Base-by-base conservation (phyloP, 2,329 filamentous ascomycete species). In the Fusarium temperatum region DNA sequence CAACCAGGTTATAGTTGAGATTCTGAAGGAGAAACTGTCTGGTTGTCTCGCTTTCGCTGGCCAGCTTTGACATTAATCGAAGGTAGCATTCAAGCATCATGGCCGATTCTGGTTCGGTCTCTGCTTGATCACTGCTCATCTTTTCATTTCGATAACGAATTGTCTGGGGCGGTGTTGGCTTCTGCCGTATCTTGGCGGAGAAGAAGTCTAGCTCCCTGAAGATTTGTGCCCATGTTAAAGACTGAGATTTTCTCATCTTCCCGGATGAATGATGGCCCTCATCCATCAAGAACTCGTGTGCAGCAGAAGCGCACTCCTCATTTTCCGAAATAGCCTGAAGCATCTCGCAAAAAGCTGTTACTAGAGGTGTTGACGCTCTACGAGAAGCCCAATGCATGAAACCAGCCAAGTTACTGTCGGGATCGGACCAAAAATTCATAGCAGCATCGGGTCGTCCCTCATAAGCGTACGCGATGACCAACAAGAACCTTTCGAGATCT, bases 341-440 rank as follows among this genome's bases (percentile, higher is more conserved):
- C 91, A 99, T 96, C 80, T 98, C 96, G 82, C 96, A 99, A 77
- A 98, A 99, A 18, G 96, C 95, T 70, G 94, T 96, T 67, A 97
- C 95, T 30, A 98, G 89, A n/a, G 96, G 96, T 1, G 97, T 98
- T 1, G 97, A 98, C 69, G 97, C 95, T 77, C 96, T 89, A 76
- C 94, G 92, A 8, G 96, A 98, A n/a, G 95, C 94, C 96, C 96
- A 99, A 73, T 97, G 94, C 80, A 99, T 88, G 80, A 99, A 99
- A 0, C 96, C 96, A 72, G 95, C 94, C 38, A 99, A 86, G 76
- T 98, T 98, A 79, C 95, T 95, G 78, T 99, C 96, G 5, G 93
- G 91, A 79, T 98, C 95, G 38, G 89, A 89, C 96, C 96, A 99
- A 76, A 98, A 98, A 51, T 92, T 93, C 78, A 94, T 90, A 15